phyloP scores from a whole-genome alignment of 208 protist species.

The Wallacemonas rigidus region DNA sequence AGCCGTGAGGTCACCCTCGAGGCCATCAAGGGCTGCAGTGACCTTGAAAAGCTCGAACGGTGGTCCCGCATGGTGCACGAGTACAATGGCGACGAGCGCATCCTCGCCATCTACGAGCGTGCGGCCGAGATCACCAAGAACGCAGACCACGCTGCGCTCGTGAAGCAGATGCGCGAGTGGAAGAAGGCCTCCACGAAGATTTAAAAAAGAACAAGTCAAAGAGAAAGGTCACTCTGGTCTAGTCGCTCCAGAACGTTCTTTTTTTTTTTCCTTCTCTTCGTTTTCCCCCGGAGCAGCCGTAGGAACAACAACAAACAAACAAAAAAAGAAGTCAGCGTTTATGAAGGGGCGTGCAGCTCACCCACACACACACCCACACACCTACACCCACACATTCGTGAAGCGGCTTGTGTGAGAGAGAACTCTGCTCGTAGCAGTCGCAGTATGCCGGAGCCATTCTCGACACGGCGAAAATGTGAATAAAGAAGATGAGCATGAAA shows the following conservation, averaged over 20 bases:
- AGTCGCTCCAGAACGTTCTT: neutral
- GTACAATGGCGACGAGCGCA: slow-evolving; percentile 88
- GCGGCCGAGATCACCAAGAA: slow-evolving; percentile 83
- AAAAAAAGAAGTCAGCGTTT: slow-evolving; percentile 9
- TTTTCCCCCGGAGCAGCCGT: neutral
- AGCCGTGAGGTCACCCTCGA: slow-evolving; percentile 73
- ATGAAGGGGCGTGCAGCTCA: neutral
- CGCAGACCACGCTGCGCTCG: slow-evolving; percentile 67
- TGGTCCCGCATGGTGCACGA: slow-evolving; percentile 81
- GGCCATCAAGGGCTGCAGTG: slow-evolving; percentile 66
- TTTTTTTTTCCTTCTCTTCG: slow-evolving; percentile 23
- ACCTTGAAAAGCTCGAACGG: slow-evolving; percentile 78
- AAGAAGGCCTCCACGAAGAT: slow-evolving; percentile 60
- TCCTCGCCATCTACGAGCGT: slow-evolving; percentile 83
- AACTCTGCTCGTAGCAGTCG: no score
- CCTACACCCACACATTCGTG: no score
- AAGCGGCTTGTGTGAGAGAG: no score
- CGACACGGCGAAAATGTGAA: no score
- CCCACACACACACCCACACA: neutral
- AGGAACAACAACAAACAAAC: neutral
- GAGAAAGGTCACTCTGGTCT: no score
- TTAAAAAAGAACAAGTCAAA: slow-evolving; percentile 24
- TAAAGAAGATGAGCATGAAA: no score
- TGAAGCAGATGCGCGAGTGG: slow-evolving; percentile 80
- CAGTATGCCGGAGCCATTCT: no score